Conservation (phyloP, 2,329 filamentous ascomycete species). For the Alternaria burnsii region DNA sequence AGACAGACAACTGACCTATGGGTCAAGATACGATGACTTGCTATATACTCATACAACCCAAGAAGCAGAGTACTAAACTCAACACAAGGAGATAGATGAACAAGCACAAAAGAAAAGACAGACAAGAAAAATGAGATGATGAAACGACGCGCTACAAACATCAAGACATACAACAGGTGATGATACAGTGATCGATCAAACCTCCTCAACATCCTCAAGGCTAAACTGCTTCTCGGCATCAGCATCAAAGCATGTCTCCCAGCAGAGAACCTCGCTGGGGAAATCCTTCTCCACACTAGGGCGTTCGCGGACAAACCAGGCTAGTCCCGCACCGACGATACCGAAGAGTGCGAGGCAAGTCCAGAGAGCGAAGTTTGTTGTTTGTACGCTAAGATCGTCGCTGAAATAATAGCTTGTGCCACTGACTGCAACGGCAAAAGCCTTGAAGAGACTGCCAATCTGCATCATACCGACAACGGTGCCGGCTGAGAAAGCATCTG, state of each 20-base stretch:
- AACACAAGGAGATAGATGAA: conserved; percentile 4
- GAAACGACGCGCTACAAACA: conserved; percentile 9
- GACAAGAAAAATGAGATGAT: conserved; percentile 4
- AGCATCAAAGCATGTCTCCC: conserved; percentile 58
- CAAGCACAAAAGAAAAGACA: not conserved
- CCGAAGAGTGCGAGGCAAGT: conserved; percentile 53
- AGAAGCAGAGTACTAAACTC: not conserved
- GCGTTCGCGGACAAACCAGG: conserved; percentile 56
- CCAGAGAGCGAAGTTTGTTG: conserved; percentile 58
- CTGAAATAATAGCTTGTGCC: conserved; percentile 58
- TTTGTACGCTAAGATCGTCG: conserved; percentile 54
- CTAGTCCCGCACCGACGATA: conserved; percentile 53
- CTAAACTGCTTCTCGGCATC: conserved; percentile 42
- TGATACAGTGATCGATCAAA: conserved; percentile 7
- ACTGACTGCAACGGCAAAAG: conserved; percentile 56
- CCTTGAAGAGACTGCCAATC: conserved; percentile 57
- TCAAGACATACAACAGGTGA: conserved; percentile 12
- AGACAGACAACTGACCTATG: not conserved
- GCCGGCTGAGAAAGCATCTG: conserved; percentile 57
- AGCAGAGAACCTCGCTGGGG: conserved; percentile 53
- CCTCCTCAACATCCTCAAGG: conserved; percentile 15
- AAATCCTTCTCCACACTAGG: conserved; percentile 57
- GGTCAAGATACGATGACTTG: not conserved
- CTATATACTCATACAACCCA: conserved; percentile 8
- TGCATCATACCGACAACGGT: conserved; percentile 60